Conservation (phyloP, 164 flowering plant species). For the Dillenia turbinata region DNA sequence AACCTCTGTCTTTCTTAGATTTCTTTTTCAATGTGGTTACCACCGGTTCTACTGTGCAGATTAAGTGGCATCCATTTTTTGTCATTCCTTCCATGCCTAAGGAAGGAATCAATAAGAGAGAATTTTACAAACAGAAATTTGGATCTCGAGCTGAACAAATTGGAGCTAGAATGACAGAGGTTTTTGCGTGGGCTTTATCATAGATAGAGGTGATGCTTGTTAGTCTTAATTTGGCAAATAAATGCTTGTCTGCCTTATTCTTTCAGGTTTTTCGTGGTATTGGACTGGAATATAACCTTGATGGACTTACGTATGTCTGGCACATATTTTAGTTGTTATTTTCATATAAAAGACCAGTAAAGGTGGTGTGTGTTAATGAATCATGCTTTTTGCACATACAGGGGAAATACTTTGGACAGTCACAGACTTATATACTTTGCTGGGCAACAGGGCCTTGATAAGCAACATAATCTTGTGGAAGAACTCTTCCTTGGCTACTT, state of each 20-base stretch:
- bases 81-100: constrained; percentile 80
- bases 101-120: constrained; percentile 67
- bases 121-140: constrained; percentile 53
- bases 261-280: constrained; percentile 61
- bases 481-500: constrained; percentile 78
- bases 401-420: constrained; percentile 87
- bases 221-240: neutral
- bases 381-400: constrained; percentile 27
- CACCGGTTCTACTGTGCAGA: constrained; percentile 34
- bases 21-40: neutral
- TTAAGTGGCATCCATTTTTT: constrained; percentile 81
- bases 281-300: constrained; percentile 59
- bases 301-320: constrained; percentile 78
- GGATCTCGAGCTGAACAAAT: constrained; percentile 54
- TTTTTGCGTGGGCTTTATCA: constrained; percentile 18
- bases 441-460: constrained; percentile 62
- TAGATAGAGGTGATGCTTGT: neutral
- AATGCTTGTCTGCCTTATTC: neutral
- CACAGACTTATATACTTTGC: constrained; percentile 83
- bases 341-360: neutral
- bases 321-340: neutral
- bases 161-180: constrained; percentile 67
- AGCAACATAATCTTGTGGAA: constrained; percentile 84
- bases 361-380: neutral
- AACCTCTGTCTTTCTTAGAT: neutral